Evolutionary conservation across 768 basidiomycete species (phyloP).

Genomic region (Naganishia randhawae): DNA sequence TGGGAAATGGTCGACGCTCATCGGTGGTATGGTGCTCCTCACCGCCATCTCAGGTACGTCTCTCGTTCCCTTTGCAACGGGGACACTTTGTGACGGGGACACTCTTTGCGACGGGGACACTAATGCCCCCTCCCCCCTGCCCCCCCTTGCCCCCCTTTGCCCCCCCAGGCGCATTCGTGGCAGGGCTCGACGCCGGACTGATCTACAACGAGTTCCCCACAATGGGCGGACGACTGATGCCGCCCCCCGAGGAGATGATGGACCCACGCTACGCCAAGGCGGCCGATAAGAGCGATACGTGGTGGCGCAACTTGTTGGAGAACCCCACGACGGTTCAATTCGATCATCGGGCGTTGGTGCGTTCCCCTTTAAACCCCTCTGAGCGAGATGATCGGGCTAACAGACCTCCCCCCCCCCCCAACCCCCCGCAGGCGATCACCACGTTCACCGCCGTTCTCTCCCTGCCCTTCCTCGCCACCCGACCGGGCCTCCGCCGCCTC

Average conservation of each 20-base stretch:
- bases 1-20: slow-evolving; percentile 58
- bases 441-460: slow-evolving; percentile 60
- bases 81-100: no score
- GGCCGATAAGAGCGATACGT: slow-evolving; percentile 68
- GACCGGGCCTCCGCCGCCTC: slow-evolving; percentile 54
- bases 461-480: slow-evolving; percentile 46
- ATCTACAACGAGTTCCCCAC: slow-evolving; percentile 97
- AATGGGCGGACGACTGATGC: slow-evolving; percentile 84
- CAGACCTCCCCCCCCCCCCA: no score
- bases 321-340: slow-evolving; percentile 98
- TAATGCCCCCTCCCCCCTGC: no score
- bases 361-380: slow-evolving; percentile 43
- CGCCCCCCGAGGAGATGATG: slow-evolving; percentile 77
- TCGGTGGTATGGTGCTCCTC: slow-evolving; percentile 76
- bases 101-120: no score
- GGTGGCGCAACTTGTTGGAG: slow-evolving; percentile 95
- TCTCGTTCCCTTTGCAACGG: no score
- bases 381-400: not conserved
- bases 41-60: slow-evolving; percentile 86
- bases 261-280: slow-evolving; percentile 69
- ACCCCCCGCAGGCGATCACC: slow-evolving; percentile 68
- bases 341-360: slow-evolving; percentile 83
- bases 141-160: no score
- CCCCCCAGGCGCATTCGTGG: slow-evolving; percentile 84
- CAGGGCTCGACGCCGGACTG: slow-evolving; percentile 91